Evolutionary conservation across 495 filamentous ascomycete species (phyloP), one percentile per base, ranked within the genome.

Genomic region (Penicillium maclennaniae): DNA sequence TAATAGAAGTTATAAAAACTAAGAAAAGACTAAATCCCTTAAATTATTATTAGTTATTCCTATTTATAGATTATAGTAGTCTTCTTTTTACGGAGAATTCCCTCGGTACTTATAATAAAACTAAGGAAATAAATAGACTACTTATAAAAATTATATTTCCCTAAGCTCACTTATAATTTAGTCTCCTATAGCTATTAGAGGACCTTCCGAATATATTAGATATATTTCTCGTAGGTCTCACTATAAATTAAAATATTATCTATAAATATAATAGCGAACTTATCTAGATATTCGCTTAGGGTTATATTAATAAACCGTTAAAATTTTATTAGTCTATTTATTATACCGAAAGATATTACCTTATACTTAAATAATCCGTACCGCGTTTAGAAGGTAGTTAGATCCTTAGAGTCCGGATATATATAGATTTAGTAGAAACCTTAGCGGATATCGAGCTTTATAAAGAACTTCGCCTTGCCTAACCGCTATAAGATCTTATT

Each of bases 381-480:
- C 5, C 42, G 2, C 4, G 23, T 26, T 2, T 16, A 8, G 31
- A 56, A 56, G 4, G 37, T 38, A 1, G 43, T 56, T 0, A 51
- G 16, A 12, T 47, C 41, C 12, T 56, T 19, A 1, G 31, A 40
- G 0, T 25, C 41, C 3, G 20, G 38, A 2, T 39, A 4, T 17
- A 70, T 70, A 0, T 60, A 36, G 0, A 81, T 61, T 1, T 58
- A 39, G 43, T 81, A 57, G 43, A 73, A 80, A 1, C 63, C 70
- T 26, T 67, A 41, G 3, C 60, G 54, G 9, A 80, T 65, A 56
- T 82, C 69, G 0, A 83, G 41, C 52, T 79, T 79, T 0, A 60
- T 82, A 49, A 74, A 80, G 23, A 65, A 60, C 42, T 57, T 69
- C 3, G 63, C 61, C 37, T 52, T 54, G 0, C 17, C 25, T 0